These are phyloP conservation scores for Limtongia smithiae DNA, from an alignment of 805 yeast genomes.

Conservation along the genomic window DNA sequence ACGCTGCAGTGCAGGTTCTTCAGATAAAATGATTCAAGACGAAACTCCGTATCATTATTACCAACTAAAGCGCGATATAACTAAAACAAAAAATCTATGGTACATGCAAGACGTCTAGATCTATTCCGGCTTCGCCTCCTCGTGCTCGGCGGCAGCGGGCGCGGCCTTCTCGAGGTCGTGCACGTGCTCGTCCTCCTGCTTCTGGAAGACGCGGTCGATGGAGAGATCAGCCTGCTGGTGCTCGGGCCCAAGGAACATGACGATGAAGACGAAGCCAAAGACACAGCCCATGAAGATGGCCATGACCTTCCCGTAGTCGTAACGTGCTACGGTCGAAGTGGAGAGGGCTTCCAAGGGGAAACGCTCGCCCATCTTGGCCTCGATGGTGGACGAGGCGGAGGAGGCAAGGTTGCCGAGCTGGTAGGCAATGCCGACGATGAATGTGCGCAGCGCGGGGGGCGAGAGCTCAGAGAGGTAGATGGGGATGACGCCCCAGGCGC, in stretches of 20 bases:
- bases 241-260: conserved; percentile 52
- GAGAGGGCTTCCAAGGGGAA: conserved; percentile 40
- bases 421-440: conserved; percentile 59
- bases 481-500: conserved; percentile 72
- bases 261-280: conserved; percentile 49
- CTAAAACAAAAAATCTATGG: too few relatives aligned
- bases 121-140: too few relatives aligned
- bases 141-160: background rate
- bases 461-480: conserved; percentile 63
- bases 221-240: conserved; percentile 3
- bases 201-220: background rate
- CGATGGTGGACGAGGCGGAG: conserved; percentile 68
- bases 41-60: too few relatives aligned
- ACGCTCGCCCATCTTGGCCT: conserved; percentile 54
- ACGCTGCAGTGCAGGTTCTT: too few relatives aligned
- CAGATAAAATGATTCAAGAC: too few relatives aligned
- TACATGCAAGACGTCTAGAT: too few relatives aligned
- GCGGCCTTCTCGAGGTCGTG: conserved; percentile 1
- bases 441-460: conserved; percentile 61
- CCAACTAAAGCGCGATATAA: too few relatives aligned
- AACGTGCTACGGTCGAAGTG: conserved; percentile 28
- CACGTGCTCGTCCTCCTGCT: conserved; percentile 1
- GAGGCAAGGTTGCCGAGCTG: conserved; percentile 73
- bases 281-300: conserved; percentile 65
- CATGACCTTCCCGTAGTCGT: conserved; percentile 67